Evolutionary conservation across 2,329 filamentous ascomycete genomes (phyloP), one percentile per base, ranked within the genome.

Genomic region (Calcarisporium arbuscula): DNA sequence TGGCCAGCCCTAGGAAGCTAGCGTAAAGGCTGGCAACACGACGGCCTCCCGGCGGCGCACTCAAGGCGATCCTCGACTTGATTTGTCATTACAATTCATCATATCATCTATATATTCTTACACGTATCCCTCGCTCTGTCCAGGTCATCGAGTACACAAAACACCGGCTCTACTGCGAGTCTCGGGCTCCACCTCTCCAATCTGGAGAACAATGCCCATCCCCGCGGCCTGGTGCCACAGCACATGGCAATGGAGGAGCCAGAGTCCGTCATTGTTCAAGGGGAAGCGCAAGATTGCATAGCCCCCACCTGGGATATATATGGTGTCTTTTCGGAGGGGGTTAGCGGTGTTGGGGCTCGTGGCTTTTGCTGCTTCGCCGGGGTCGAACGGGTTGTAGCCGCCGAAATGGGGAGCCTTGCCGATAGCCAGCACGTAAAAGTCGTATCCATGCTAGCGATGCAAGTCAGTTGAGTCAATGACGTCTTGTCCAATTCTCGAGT

Each of bases 201-300:
- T 25, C 18, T 44, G 39, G 5, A 46, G 32, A 15, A 32, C 41
- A 8, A 30, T 42, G 12, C 36, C 43, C 39, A 46, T 42, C 10
- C 65, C 64, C 19, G 56, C 60, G 2, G 55, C 61, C 38, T 51
- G 47, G 26, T 58, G 58, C 47, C 57, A 61, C 5, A 61, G 37
- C 2, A 60, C 49, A 45, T 61, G 57, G 23, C 58, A 62, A 38
- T 62, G 59, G 29, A 62, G 50, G 27, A 60, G 46, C 60, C 58
- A 62, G 9, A 62, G 32, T 2, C 59, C 59, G 7, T 50, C 43
- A 35, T 61, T 62, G 34, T 62, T 51, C 5, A 58, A 45, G 10
- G 39, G 43, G 25, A 63, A 54, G 5, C 58, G 46, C 10, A 62
- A 30, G 2, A 62, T 49, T 2, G 55, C 54, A 38, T 62, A 59